Percentiles rank a stretch among this genome's conserved stretches.
Evolutionary conservation across 2,329 filamentous ascomycete genomes (phyloP).

Genomic region (Neophaeococcomyces mojaviensis): DNA sequence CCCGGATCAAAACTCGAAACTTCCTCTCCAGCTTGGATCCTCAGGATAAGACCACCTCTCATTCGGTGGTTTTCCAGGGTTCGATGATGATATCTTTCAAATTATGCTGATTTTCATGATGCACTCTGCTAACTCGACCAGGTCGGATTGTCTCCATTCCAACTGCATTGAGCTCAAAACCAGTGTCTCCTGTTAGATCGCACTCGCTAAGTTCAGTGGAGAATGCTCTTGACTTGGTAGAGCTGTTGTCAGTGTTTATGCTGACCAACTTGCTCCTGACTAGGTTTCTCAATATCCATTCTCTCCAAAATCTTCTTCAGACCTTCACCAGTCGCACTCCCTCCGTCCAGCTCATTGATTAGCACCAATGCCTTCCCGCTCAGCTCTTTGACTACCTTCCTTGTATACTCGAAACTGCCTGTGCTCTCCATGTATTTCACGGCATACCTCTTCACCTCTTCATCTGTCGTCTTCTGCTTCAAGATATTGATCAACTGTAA

Average conservation of each 20-base stretch:
- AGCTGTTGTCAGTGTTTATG: not conserved
- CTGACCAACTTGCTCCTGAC: slow-evolving; percentile 3
- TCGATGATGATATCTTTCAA: too few relatives aligned
- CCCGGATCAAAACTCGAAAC: too few relatives aligned
- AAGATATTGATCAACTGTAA: slow-evolving; percentile 78
- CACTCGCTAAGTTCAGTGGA: too few relatives aligned
- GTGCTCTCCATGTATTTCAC: slow-evolving; percentile 84
- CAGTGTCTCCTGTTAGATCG: too few relatives aligned
- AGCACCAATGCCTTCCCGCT: slow-evolving; percentile 56
- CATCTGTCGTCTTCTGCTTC: slow-evolving; percentile 77
- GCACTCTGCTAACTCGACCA: too few relatives aligned
- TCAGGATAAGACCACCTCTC: too few relatives aligned
- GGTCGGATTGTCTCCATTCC: too few relatives aligned
- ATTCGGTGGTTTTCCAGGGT: too few relatives aligned
- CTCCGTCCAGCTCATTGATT: slow-evolving; percentile 56
- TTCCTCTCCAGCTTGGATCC: too few relatives aligned
- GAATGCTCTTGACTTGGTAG: too few relatives aligned
- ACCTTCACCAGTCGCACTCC: slow-evolving; percentile 46
- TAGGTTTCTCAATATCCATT: slow-evolving; percentile 35
- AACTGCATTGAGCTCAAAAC: too few relatives aligned
- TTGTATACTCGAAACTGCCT: slow-evolving; percentile 82
- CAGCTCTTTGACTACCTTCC: slow-evolving; percentile 57
- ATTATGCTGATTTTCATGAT: too few relatives aligned
- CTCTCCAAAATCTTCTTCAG: slow-evolving; percentile 63
- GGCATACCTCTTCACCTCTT: slow-evolving; percentile 85